Percentiles rank a stretch among this genome's conserved stretches.
These are phyloP conservation scores for Phaeotremella skinneri DNA, from an alignment of 768 basidiomycete species.

Conservation along the genomic window DNA sequence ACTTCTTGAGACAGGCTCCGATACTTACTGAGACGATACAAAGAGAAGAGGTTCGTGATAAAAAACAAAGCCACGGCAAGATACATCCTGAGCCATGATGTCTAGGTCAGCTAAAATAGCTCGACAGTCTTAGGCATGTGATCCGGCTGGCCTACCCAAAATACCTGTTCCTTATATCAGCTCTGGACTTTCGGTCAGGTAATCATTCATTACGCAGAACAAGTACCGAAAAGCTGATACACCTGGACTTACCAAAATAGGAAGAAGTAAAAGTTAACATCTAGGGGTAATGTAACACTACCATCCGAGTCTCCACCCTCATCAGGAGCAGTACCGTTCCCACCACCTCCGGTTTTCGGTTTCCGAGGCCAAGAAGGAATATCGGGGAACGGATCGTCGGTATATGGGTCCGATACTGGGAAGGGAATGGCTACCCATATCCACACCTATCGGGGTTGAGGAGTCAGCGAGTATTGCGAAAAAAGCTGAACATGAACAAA, in stretches of 20 bases:
- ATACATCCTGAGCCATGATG: slow-evolving; percentile 45
- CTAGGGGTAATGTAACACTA: slow-evolving; percentile 44
- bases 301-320: slow-evolving; percentile 7
- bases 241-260: slow-evolving; percentile 44
- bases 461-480: no score
- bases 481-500: not conserved
- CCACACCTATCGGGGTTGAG: slow-evolving; percentile 52
- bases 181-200: slow-evolving; percentile 4
- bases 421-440: slow-evolving; percentile 55
- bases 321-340: not conserved
- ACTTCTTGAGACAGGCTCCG: not conserved
- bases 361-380: slow-evolving; percentile 36
- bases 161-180: slow-evolving; percentile 21
- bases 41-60: slow-evolving; percentile 54
- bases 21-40: slow-evolving; percentile 51
- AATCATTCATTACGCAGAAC: not conserved
- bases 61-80: slow-evolving; percentile 55
- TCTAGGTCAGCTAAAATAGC: slow-evolving; percentile 4
- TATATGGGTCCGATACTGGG: slow-evolving; percentile 52
- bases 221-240: no score
- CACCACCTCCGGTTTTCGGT: slow-evolving; percentile 13
- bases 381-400: slow-evolving; percentile 48
- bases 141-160: slow-evolving; percentile 24
- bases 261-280: slow-evolving; percentile 55
- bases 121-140: not conserved